Conservation (phyloP, 768 basidiomycete species). For the Phallus indusiatus region DNA sequence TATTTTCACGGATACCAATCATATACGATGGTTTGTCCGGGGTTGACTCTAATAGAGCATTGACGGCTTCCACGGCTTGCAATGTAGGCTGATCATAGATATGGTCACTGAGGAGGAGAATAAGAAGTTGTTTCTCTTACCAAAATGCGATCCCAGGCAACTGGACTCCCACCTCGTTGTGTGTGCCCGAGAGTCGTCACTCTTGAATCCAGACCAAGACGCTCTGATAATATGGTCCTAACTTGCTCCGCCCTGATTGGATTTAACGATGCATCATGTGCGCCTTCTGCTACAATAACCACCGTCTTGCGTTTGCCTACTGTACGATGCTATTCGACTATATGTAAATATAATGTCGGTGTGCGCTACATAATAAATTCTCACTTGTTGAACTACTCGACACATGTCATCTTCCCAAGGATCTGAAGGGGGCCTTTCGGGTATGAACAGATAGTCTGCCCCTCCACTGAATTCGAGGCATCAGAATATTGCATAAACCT, state of each 20-base stretch:
- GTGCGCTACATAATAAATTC: conserved; percentile 17
- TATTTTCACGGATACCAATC: conserved; percentile 94
- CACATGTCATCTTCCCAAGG: conserved; percentile 95
- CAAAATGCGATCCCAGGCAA: conserved; percentile 86
- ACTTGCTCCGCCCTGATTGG: conserved; percentile 90
- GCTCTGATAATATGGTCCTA: conserved; percentile 79
- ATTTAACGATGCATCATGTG: conserved; percentile 76
- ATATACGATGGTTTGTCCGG: conserved; percentile 93
- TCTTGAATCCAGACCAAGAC: conserved; percentile 86
- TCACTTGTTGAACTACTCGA: conserved; percentile 64
- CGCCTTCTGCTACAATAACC: conserved; percentile 96
- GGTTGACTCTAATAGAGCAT: conserved; percentile 74
- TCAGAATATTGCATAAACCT: neutral
- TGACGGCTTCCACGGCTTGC: conserved; percentile 92
- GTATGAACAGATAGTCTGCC: conserved; percentile 97
- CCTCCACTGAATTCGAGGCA: conserved; percentile 47
- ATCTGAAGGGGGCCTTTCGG: conserved; percentile 76
- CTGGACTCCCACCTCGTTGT: conserved; percentile 90
- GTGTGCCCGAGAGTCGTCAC: conserved; percentile 97
- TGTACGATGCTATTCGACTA: conserved; percentile 60
- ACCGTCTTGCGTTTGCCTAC: conserved; percentile 97
- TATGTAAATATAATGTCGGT: neutral
- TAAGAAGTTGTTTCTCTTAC: conserved; percentile 33
- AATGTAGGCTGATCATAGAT: conserved; percentile 63
- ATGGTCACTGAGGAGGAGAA: conserved; percentile 1